Evolutionary conservation across 768 basidiomycete species (phyloP).

Genomic region (Scleroderma citrinum): DNA sequence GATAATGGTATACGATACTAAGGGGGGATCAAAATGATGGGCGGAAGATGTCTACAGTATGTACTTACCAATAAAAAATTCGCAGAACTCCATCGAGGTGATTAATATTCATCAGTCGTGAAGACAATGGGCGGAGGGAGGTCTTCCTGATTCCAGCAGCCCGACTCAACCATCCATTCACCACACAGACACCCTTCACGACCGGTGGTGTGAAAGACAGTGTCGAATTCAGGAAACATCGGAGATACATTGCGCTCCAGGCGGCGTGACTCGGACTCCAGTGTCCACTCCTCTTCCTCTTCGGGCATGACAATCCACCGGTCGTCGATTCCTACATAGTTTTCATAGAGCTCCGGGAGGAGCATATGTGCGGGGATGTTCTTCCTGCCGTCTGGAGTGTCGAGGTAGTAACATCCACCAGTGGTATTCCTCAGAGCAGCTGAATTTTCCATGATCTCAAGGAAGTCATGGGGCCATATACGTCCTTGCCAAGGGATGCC

Average conservation of each 20-base stretch:
- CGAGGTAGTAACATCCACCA: background rate
- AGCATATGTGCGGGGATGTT: background rate
- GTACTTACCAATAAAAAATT: too few species aligned
- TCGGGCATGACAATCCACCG: background rate
- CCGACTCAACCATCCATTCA: constrained; percentile 5
- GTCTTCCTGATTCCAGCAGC: background rate
- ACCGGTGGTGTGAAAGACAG: background rate
- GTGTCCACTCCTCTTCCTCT: background rate
- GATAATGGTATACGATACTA: too few species aligned
- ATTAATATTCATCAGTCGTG: too few species aligned
- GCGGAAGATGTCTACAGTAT: too few species aligned
- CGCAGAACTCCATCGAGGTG: too few species aligned
- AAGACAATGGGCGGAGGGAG: too few species aligned
- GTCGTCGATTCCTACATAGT: background rate
- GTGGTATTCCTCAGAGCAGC: background rate
- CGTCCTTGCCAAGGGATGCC: background rate
- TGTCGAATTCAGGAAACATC: background rate
- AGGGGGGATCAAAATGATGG: too few species aligned
- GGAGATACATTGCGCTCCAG: background rate
- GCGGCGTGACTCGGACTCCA: background rate
- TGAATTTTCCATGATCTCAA: background rate
- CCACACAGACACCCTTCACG: constrained; percentile 7
- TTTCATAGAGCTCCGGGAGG: background rate
- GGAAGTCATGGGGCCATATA: background rate
- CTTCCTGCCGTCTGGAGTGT: background rate